Evolutionary conservation across 495 filamentous ascomycete genomes (phyloP).

Genomic region (Apiosordaria backusii): DNA sequence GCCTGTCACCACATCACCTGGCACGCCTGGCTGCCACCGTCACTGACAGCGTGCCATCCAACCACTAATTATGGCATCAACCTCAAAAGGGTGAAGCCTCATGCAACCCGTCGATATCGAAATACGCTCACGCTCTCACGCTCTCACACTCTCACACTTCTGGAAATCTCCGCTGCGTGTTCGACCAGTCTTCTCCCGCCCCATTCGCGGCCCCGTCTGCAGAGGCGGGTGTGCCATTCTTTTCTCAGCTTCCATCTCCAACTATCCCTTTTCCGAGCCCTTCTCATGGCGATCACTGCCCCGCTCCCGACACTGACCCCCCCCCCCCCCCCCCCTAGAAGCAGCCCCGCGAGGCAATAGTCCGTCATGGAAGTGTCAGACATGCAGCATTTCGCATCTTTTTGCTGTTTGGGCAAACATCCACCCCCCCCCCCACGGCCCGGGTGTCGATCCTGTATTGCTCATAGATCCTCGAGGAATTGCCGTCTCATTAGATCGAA

Average conservation of each 20-base stretch:
- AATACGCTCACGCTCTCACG: not conserved
- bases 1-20: not conserved
- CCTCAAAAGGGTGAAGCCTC: not conserved
- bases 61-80: not conserved
- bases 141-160: not conserved
- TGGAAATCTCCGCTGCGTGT: not conserved
- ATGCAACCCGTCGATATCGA: not conserved
- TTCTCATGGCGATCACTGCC: not conserved
- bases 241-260: too few species aligned
- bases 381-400: conserved; percentile 12
- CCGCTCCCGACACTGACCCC: not conserved
- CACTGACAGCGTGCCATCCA: not conserved
- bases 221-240: too few species aligned
- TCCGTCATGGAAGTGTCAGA: conserved; percentile 15
- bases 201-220: too few species aligned
- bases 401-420: not conserved
- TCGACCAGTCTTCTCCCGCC: too few species aligned
- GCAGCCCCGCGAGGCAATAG: not conserved
- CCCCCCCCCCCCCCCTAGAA: not conserved
- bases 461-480: not conserved
- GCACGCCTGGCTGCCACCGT: not conserved
- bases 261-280: too few species aligned
- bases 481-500: conserved; percentile 1
- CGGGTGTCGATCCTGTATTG: conserved; percentile 2
- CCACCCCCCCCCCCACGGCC: not conserved